Evolutionary conservation across 108 stramenopile species (phyloP).

Genomic region (Bacterosira constricta): DNA sequence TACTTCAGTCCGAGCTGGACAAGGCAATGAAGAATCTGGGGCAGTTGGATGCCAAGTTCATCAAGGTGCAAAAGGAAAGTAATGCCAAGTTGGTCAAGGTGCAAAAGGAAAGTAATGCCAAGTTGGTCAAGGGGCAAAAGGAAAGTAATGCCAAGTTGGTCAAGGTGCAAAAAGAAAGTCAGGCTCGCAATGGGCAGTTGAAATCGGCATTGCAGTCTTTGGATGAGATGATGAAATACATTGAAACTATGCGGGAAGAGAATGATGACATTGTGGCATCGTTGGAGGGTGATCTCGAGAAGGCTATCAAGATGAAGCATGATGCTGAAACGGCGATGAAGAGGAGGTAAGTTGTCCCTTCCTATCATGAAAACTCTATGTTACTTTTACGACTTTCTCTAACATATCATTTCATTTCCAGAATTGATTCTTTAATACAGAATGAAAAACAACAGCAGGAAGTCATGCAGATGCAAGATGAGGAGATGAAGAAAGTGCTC

Average conservation of each 20-base stretch:
- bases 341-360: neutral
- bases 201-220: constrained; percentile 29
- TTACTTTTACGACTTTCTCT: neutral
- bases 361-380: neutral
- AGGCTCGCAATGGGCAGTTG: constrained; percentile 23
- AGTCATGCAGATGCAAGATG: constrained; percentile 4
- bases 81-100: neutral
- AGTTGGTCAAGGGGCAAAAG: constrained; percentile 1
- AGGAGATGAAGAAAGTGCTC: constrained; percentile 8
- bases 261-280: constrained; percentile 36
- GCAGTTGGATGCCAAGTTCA: neutral
- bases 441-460: constrained; percentile 7
- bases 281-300: constrained; percentile 27
- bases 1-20: constrained; percentile 10
- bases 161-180: constrained; percentile 5
- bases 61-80: neutral
- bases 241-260: constrained; percentile 30
- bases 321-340: constrained; percentile 6
- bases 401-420: neutral
- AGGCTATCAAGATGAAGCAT: constrained; percentile 1
- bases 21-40: neutral
- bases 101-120: neutral
- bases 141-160: constrained; percentile 11
- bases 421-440: constrained; percentile 14
- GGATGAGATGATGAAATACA: constrained; percentile 52